Conservation (phyloP, 345 rosid genomes). For the Nephelium lappaceum region DNA sequence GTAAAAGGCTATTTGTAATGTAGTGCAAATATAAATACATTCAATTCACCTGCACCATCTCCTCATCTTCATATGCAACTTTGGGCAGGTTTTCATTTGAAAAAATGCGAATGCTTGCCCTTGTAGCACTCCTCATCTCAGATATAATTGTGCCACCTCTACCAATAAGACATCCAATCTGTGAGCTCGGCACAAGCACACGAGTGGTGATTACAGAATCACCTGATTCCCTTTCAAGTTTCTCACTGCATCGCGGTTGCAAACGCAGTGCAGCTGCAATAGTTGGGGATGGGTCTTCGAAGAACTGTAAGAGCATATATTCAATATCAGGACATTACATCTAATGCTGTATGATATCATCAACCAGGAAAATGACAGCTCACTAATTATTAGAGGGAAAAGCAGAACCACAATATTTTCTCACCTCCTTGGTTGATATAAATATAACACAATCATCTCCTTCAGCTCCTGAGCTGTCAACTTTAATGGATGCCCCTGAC, state of each 20-base stretch:
- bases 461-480: slow-evolving; percentile 59
- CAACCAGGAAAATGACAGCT: background rate
- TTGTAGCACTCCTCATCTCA: slow-evolving; percentile 64
- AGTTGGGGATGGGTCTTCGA: slow-evolving; percentile 67
- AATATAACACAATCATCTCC: slow-evolving; percentile 63
- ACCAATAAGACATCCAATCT: slow-evolving; percentile 75
- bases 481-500: slow-evolving; percentile 61
- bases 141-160: slow-evolving; percentile 70
- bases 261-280: slow-evolving; percentile 64
- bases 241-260: slow-evolving; percentile 72
- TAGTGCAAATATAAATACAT: background rate
- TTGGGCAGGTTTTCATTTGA: slow-evolving; percentile 52
- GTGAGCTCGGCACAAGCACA: slow-evolving; percentile 65
- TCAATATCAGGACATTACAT: slow-evolving; percentile 3
- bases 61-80: slow-evolving; percentile 56
- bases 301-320: slow-evolving; percentile 37
- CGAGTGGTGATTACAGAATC: slow-evolving; percentile 58
- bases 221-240: slow-evolving; percentile 60
- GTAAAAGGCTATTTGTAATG: background rate
- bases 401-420: background rate
- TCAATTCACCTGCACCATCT: slow-evolving; percentile 61
- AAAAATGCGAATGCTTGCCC: slow-evolving; percentile 56
- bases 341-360: slow-evolving; percentile 5
- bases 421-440: slow-evolving; percentile 69
- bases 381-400: background rate